These are phyloP conservation scores for Acacia concinna DNA, from an alignment of 331 rosid genomes.

Conservation along the genomic window DNA sequence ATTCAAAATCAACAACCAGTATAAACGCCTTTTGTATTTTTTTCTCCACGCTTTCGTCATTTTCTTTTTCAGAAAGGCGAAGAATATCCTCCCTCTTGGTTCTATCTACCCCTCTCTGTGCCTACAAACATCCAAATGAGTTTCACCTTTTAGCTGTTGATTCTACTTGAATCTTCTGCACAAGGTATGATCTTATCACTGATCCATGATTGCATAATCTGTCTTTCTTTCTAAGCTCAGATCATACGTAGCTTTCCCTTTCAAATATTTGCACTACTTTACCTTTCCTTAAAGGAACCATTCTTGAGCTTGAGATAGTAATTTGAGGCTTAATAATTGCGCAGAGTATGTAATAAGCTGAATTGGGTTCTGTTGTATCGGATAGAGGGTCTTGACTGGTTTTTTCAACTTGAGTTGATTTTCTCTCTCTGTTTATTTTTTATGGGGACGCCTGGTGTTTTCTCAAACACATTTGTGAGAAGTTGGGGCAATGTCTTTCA, in stretches of 20 bases:
- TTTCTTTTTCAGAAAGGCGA: constrained; percentile 32
- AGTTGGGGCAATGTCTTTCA: not conserved
- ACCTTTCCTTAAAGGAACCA: not conserved
- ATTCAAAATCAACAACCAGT: constrained; percentile 10
- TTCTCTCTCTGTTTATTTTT: not conserved
- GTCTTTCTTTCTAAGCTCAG: constrained; percentile 24
- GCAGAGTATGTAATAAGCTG: not conserved
- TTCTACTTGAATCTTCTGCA: constrained; percentile 27
- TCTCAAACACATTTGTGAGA: not conserved
- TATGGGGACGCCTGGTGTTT: not conserved
- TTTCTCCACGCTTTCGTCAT: not conserved
- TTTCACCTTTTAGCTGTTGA: constrained; percentile 16
- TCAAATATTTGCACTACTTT: not conserved
- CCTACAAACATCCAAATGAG: constrained; percentile 29
- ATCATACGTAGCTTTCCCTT: not conserved
- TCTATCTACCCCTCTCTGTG: constrained; percentile 43
- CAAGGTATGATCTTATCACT: constrained; percentile 39
- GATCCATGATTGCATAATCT: constrained; percentile 28
- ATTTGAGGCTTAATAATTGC: constrained; percentile 25
- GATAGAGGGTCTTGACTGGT: not conserved
- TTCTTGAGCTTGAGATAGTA: constrained; percentile 16
- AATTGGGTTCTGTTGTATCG: constrained; percentile 1
- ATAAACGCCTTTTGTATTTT: constrained; percentile 19
- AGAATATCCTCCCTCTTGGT: constrained; percentile 52
- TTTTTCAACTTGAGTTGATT: constrained; percentile 11